Conservation (phyloP, 352 stramenopile genomes). For the Aphanomyces euteiches region DNA sequence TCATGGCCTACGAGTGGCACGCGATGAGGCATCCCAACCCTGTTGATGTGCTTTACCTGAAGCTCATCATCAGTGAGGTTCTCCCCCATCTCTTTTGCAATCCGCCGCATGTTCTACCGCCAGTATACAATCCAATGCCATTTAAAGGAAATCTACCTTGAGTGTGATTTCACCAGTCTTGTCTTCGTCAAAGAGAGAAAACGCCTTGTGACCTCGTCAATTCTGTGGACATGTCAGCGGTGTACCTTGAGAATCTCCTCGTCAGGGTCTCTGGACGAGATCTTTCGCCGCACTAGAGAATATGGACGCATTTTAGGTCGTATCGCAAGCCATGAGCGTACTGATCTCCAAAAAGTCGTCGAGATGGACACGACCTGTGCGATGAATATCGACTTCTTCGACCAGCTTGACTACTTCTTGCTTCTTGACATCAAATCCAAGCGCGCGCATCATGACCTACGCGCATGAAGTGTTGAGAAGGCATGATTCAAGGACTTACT, state of each 20-base stretch:
- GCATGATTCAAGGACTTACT: constrained; percentile 32
- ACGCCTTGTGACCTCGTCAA: constrained; percentile 47
- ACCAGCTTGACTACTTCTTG: constrained; percentile 84
- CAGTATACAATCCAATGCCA: not conserved
- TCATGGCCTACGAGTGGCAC: constrained; percentile 75
- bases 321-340: constrained; percentile 32
- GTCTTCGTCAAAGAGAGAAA: constrained; percentile 93
- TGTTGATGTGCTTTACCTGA: constrained; percentile 37
- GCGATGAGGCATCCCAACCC: too few species aligned
- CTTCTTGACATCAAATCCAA: constrained; percentile 90
- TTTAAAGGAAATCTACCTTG: constrained; percentile 41
- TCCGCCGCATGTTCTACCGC: constrained; percentile 86
- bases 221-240: constrained; percentile 16
- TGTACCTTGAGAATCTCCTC: constrained; percentile 87
- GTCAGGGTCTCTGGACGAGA: constrained; percentile 82
- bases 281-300: constrained; percentile 63
- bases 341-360: constrained; percentile 91
- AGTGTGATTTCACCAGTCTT: constrained; percentile 82
- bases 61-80: constrained; percentile 90
- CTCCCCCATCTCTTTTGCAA: constrained; percentile 91
- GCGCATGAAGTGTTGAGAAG: not conserved
- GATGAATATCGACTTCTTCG: constrained; percentile 84
- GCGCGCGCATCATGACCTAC: constrained; percentile 85
- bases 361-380: constrained; percentile 82
- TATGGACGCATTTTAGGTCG: not conserved